phyloP scores from a whole-genome alignment of 1,139 yeast species.

The Lodderomyces orthopsilosis region DNA sequence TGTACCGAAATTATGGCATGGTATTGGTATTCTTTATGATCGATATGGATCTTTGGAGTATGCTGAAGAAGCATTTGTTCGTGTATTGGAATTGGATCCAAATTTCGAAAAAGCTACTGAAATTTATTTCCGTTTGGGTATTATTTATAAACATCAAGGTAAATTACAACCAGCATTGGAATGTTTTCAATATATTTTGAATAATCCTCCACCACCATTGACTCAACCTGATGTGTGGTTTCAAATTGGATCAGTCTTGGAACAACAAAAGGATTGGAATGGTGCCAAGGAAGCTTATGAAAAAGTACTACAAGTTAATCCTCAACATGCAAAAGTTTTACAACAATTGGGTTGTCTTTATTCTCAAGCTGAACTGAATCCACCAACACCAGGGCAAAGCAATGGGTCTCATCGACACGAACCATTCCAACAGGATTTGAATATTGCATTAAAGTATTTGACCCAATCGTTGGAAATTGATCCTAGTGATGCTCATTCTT shows the following conservation, averaged over 20 bases:
- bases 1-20: slow-evolving; percentile 97
- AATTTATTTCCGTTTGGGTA: slow-evolving; percentile 94
- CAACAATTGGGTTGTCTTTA: slow-evolving; percentile 95
- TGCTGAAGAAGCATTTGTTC: slow-evolving; percentile 96
- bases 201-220: slow-evolving; percentile 91
- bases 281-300: slow-evolving; percentile 96
- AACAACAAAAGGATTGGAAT: slow-evolving; percentile 87
- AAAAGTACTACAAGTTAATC: slow-evolving; percentile 83
- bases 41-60: slow-evolving; percentile 93
- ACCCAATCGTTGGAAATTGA: slow-evolving; percentile 88
- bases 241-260: slow-evolving; percentile 94
- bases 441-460: slow-evolving; percentile 75
- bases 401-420: slow-evolving; percentile 13
- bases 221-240: slow-evolving; percentile 98
- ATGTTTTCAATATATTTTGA: slow-evolving; percentile 87
- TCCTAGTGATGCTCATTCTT: slow-evolving; percentile 87
- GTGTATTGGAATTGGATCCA: slow-evolving; percentile 93
- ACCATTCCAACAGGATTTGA: slow-evolving; percentile 64
- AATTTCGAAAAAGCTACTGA: slow-evolving; percentile 95
- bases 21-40: slow-evolving; percentile 93
- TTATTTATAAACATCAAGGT: slow-evolving; percentile 92
- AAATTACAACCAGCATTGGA: slow-evolving; percentile 84
- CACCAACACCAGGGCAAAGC: slow-evolving; percentile 19
- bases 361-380: slow-evolving; percentile 62
- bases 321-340: slow-evolving; percentile 91